Base-by-base conservation (phyloP, 2,329 filamentous ascomycete genomes). In the Hypoxylon sp. region DNA sequence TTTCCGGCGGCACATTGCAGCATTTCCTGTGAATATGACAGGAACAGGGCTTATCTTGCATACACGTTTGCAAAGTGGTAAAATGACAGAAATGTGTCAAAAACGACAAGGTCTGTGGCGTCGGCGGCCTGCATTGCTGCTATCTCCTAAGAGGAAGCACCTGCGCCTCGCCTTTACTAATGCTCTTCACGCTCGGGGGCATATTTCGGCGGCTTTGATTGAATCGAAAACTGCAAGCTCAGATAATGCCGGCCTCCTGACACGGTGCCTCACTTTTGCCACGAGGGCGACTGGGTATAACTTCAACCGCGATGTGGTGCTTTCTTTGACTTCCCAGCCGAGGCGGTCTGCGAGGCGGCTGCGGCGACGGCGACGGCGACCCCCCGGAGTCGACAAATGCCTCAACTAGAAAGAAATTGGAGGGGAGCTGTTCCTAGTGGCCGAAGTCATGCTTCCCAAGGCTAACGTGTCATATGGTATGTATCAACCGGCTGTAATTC, bases 231-330 rank as follows among this genome's bases (percentile, higher is more conserved):
- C 34, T 63, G 55, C 51, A 63, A 55, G 56, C 51, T 47, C 41
- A 22, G 43, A 39, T 50, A 50, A 50, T 24, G 48, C 26, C 5
- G 47, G 44, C 37, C 47, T 17, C 17, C 28, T 53, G 44, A 46
- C 34, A 44, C 30, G 46, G 54, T 59, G 62, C 50, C 62, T 65
- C 54, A 55, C 56, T 22, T 55, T 46, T 41, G 20, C 34, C 48
- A 55, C 57, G 44, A 61, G 54, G 57, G 37, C 24, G 56, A 34
- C 51, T 24, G 34, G 34, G 48, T 32, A 17, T 10, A 50, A 39
- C 52, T 24, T 50, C n/a, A n/a, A n/a, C n/a, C n/a, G n/a, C n/a
- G n/a, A n/a, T n/a, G n/a, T n/a, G n/a, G n/a, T n/a, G n/a, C n/a
- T n/a, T n/a, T n/a, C n/a, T n/a, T n/a, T n/a, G 37, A 34, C 41